Percentiles rank a stretch among this genome's conserved stretches.
Evolutionary conservation across 257 asterid species (phyloP).

Genomic region (Penstemon davidsonii): DNA sequence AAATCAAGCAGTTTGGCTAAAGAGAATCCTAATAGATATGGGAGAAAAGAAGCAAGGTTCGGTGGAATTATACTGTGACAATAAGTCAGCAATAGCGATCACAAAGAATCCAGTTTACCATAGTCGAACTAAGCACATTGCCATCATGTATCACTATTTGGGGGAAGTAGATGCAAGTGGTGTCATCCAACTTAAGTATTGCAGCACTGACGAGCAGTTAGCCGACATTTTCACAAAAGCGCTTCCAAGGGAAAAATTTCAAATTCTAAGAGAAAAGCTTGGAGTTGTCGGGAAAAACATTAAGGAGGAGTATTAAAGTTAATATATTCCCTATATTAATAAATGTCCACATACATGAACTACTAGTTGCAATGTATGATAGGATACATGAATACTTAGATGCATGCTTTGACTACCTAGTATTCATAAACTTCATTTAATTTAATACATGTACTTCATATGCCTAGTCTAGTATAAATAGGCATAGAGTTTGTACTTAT

Average conservation of each 20-base stretch:
- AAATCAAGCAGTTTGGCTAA: conserved; percentile 5
- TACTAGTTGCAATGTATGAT: too few relatives aligned
- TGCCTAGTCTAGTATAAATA: too few relatives aligned
- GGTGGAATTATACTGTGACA: not conserved
- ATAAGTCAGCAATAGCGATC: not conserved
- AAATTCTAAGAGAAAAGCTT: not conserved
- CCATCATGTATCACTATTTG: not conserved
- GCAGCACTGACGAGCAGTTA: not conserved
- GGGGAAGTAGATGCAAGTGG: not conserved
- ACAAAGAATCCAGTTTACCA: not conserved
- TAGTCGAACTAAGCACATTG: not conserved
- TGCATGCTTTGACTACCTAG: too few relatives aligned
- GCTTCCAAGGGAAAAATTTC: not conserved
- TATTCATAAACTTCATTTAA: too few relatives aligned
- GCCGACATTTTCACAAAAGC: not conserved
- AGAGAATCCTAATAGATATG: not conserved
- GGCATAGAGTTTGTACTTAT: too few relatives aligned
- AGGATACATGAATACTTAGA: too few relatives aligned
- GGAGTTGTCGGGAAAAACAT: conserved; percentile 1
- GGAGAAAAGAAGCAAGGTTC: not conserved
- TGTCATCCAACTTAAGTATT: not conserved
- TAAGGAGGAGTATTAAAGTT: conserved; percentile 5
- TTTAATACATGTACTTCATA: too few relatives aligned
- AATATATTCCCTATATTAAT: not conserved
- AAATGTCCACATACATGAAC: too few relatives aligned